Base-by-base conservation (phyloP, 345 rosid species). In the Eucalyptus viminalis region DNA sequence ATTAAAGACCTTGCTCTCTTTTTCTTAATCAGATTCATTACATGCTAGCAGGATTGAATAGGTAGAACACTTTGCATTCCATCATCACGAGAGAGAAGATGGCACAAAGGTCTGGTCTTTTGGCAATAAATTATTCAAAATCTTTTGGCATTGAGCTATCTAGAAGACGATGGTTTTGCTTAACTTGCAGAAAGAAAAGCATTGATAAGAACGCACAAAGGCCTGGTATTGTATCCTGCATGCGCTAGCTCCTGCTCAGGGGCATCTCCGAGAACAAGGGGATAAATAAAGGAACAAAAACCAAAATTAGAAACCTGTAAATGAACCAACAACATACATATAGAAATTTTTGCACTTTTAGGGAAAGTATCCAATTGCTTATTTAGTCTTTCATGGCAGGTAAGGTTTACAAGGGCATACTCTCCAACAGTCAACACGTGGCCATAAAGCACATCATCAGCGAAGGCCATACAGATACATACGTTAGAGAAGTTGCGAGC, bases 401-500 rank as follows among this genome's bases (percentile, higher is more conserved):
- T 54, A 95, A 94, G 89, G 97, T 94, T 56, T 95, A 94, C 86
- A 94, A 88, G 91, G 95, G 97, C 40, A 19, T 89, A 16, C 92
- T 94, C 56, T 90, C 92, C 62, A 91, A 92, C 49, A 95, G 95
- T 44, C 88, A 90, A 87, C 90, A 67, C 4, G 92, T 94, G 9
- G 97, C 97, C 2, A 91, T 95, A 80, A 94, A 94, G 93, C 96
- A 92, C 92, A 94, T 95, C 80, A 89, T 92, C 88, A 92, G 86
- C 17, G 95, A 94, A 49, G 94, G 94, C 88, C 90, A 94, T 11
- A 86, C 86, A 22, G 97, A 94, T 88, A 95, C 95, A 21, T 94
- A 93, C 87, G 72, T 93, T 49, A 90, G 96, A 88, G 97, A 95
- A 90, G 92, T 94, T 54, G 91, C 92, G 40, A 94, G 97, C 92